phyloP scores from a whole-genome alignment of 208 protist genomes.

The Endotrypanum monterogeii region DNA sequence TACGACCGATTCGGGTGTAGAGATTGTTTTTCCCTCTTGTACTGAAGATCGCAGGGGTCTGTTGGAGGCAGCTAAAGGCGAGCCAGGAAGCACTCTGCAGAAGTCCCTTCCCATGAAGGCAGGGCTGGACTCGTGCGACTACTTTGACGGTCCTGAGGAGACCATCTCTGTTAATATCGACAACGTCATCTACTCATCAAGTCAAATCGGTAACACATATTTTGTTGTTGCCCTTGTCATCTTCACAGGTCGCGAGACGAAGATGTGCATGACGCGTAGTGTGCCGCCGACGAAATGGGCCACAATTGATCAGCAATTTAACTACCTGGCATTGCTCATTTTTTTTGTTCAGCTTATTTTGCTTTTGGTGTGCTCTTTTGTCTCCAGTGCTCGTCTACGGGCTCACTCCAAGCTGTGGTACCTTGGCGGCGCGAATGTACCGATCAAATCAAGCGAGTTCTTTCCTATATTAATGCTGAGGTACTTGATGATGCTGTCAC shows the following conservation, averaged over 20 bases:
- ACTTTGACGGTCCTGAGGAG: conserved; percentile 19
- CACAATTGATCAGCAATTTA: conserved; percentile 86
- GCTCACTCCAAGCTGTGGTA: conserved; percentile 60
- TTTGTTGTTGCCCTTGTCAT: conserved; percentile 81
- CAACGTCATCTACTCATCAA: conserved; percentile 83
- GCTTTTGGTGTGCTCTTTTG: conserved; percentile 58
- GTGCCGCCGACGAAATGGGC: conserved; percentile 87
- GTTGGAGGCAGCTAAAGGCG: not conserved
- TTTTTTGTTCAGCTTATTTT: conserved; percentile 92
- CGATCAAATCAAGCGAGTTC: conserved; percentile 42
- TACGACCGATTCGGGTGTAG: not conserved
- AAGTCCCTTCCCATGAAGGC: not conserved
- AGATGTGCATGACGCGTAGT: conserved; percentile 85
- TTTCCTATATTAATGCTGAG: conserved; percentile 83
- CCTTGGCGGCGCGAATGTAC: conserved; percentile 34
- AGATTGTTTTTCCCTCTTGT: not conserved
- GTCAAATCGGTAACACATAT: conserved; percentile 80
- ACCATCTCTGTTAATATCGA: conserved; percentile 46
- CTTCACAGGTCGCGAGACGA: conserved; percentile 95
- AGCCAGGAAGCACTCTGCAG: too few species aligned
- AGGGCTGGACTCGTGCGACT: not conserved
- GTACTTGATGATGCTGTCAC: conserved; percentile 91
- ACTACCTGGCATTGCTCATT: conserved; percentile 75
- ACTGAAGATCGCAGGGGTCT: conserved; percentile 7
- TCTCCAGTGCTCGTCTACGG: conserved; percentile 48